Percentiles rank a stretch among this genome's conserved stretches.
Conservation (phyloP, 257 asterid genomes). For the Jasminum sambac region DNA sequence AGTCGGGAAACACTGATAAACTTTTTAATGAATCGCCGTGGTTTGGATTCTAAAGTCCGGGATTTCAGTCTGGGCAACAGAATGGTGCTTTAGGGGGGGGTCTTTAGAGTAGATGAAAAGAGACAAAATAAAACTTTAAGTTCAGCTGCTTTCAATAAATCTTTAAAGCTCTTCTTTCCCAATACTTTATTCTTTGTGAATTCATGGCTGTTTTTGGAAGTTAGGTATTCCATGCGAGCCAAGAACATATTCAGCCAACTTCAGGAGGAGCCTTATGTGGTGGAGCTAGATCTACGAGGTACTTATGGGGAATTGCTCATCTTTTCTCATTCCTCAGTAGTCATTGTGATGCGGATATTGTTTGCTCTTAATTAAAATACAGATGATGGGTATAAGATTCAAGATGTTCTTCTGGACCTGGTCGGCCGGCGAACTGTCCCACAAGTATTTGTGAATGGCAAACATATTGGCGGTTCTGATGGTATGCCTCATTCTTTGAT, state of each 20-base stretch:
- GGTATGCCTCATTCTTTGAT: slow-evolving; percentile 43
- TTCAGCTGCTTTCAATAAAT: background rate
- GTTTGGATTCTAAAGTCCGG: background rate
- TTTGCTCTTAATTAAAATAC: slow-evolving; percentile 20
- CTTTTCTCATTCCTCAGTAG: background rate
- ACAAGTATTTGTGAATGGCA: slow-evolving; percentile 92
- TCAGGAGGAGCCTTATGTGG: slow-evolving; percentile 77
- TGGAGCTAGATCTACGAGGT: slow-evolving; percentile 99
- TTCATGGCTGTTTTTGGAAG: slow-evolving; percentile 20
- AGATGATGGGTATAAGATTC: slow-evolving; percentile 87
- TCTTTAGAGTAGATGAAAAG: background rate
- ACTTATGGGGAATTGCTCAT: slow-evolving; percentile 2
- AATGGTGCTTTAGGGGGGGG: background rate
- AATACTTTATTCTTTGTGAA: slow-evolving; percentile 14
- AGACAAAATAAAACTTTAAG: background rate
- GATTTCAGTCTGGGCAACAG: background rate
- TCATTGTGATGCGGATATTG: slow-evolving; percentile 15
- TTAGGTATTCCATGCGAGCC: slow-evolving; percentile 72
- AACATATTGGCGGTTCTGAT: slow-evolving; percentile 94
- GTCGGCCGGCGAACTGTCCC: slow-evolving; percentile 92
- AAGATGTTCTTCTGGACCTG: slow-evolving; percentile 68
- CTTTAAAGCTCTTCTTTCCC: background rate
- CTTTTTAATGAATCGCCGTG: background rate
- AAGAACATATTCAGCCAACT: slow-evolving; percentile 70
- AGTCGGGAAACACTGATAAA: slow-evolving; percentile 3